These are phyloP conservation scores for Lathyrus tuberosus DNA, from an alignment of 306 rosid species.

Conservation along the genomic window DNA sequence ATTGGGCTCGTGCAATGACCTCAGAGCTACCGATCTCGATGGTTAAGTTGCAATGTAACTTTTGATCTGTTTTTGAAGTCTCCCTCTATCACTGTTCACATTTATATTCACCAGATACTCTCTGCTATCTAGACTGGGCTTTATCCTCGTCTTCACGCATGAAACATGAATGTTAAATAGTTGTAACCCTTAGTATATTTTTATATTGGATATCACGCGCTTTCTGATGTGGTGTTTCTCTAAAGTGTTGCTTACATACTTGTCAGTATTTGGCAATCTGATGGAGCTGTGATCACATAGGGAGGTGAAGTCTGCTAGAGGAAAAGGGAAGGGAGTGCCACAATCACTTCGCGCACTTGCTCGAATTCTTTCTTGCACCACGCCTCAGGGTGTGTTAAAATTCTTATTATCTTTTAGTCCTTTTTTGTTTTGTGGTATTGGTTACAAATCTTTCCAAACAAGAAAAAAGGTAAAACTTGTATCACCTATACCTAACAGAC, in stretches of 20 bases:
- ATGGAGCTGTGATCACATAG: conserved; percentile 48
- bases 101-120: background rate
- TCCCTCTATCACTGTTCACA: conserved; percentile 12
- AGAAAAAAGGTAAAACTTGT: background rate
- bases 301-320: conserved; percentile 60
- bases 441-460: background rate
- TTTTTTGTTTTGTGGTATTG: conserved; percentile 3
- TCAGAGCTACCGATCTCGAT: background rate
- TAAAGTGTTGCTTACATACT: conserved; percentile 34
- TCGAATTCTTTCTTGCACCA: conserved; percentile 63
- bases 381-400: conserved; percentile 48
- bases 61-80: background rate
- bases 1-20: conserved; percentile 4
- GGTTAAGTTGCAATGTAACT: conserved; percentile 17
- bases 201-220: conserved; percentile 12
- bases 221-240: conserved; percentile 36
- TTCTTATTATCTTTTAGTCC: background rate
- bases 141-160: background rate
- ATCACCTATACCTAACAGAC: background rate
- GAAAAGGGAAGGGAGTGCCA: conserved; percentile 77
- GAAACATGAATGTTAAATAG: conserved; percentile 21
- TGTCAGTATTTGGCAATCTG: conserved; percentile 47
- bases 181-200: conserved; percentile 7
- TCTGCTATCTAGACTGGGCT: background rate
- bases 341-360: conserved; percentile 82